Conservation (phyloP, 2,329 filamentous ascomycete species). For the Harringtonia aguacate region DNA sequence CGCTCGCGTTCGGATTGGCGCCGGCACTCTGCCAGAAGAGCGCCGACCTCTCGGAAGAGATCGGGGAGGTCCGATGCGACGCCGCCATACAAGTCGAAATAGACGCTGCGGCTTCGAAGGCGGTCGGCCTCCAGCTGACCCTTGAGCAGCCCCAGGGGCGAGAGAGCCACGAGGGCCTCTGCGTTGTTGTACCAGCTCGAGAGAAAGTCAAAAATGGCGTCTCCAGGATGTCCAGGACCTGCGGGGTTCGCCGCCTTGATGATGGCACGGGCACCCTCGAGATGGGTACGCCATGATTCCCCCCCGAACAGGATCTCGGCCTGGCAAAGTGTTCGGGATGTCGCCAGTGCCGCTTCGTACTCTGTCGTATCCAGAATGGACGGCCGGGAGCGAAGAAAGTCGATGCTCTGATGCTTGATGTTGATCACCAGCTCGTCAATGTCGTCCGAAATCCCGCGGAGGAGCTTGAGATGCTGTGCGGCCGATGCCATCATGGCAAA, state of each 20-base stretch:
- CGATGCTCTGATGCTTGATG: slow-evolving; percentile 7
- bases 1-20: not conserved
- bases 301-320: slow-evolving; percentile 4
- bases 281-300: slow-evolving; percentile 6
- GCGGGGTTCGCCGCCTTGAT: not conserved
- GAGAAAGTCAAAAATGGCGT: not conserved
- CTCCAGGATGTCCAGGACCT: not conserved
- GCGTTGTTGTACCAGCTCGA: slow-evolving; percentile 9
- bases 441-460: not conserved
- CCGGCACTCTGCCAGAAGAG: slow-evolving; percentile 5
- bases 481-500: slow-evolving; percentile 6
- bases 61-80: slow-evolving; percentile 9
- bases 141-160: slow-evolving; percentile 3
- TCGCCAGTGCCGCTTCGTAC: slow-evolving; percentile 4
- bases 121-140: slow-evolving; percentile 4
- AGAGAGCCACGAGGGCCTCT: slow-evolving; percentile 4
- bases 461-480: slow-evolving; percentile 1
- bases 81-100: slow-evolving; percentile 10
- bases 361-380: not conserved
- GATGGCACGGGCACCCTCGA: slow-evolving; percentile 6
- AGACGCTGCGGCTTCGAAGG: not conserved
- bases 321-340: slow-evolving; percentile 8
- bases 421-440: not conserved
- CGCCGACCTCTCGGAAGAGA: slow-evolving; percentile 8
- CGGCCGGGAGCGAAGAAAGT: slow-evolving; percentile 1